phyloP scores from a whole-genome alignment of 116 monocot species.

The Phalaenopsis hybrid region DNA sequence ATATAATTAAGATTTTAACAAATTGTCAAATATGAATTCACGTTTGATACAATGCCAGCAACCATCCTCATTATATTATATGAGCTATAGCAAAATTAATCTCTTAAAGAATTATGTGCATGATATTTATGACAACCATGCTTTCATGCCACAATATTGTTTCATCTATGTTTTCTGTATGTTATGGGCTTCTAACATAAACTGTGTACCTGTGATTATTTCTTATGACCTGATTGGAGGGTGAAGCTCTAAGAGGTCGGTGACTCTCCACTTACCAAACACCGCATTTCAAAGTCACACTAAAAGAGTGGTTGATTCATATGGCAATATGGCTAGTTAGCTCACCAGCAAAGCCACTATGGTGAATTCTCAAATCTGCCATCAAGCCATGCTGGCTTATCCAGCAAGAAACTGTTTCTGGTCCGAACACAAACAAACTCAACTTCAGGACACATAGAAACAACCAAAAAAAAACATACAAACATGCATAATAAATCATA shows the following conservation, averaged over 20 bases:
- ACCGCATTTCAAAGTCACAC: neutral
- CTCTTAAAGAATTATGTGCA: no score
- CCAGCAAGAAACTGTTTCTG: constrained; percentile 1
- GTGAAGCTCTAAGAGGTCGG: neutral
- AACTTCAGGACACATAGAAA: neutral
- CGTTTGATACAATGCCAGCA: no score
- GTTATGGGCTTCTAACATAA: no score
- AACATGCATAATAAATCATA: neutral
- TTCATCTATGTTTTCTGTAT: no score
- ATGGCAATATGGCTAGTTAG: neutral
- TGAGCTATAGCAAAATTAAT: no score
- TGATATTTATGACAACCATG: no score
- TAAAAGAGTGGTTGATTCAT: neutral
- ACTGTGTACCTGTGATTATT: no score
- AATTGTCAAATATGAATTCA: no score
- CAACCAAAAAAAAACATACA: neutral
- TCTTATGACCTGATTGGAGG: no score
- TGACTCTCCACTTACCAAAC: neutral
- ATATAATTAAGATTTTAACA: no score
- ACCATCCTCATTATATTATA: no score
- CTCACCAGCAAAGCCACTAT: neutral
- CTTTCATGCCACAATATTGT: no score
- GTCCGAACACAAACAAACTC: neutral
- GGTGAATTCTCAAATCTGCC: neutral
- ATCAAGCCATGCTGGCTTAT: neutral